Conservation (phyloP, 179 eudicot species). For the Carnegiea gigantea region DNA sequence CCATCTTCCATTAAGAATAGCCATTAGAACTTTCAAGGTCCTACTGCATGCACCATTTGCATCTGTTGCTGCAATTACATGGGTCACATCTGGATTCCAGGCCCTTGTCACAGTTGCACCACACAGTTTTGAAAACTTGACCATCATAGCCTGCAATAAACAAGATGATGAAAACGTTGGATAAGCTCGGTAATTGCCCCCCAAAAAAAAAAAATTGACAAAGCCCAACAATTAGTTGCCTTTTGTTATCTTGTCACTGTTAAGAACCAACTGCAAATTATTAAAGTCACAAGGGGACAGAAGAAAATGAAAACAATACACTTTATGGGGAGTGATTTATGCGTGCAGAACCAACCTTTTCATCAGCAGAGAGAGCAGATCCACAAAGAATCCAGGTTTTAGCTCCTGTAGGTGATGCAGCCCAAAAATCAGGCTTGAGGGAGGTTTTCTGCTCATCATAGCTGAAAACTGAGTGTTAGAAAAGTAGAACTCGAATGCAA, state of each 20-base stretch:
- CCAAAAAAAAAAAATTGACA: background rate
- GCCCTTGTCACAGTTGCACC: slow-evolving; percentile 69
- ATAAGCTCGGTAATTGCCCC: background rate
- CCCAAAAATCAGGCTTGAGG: slow-evolving; percentile 38
- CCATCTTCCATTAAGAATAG: slow-evolving; percentile 85
- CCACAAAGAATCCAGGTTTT: slow-evolving; percentile 76
- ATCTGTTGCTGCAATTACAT: slow-evolving; percentile 90
- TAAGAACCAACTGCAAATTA: background rate
- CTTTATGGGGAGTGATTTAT: background rate
- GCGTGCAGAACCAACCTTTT: slow-evolving; percentile 55
- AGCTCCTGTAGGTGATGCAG: slow-evolving; percentile 35
- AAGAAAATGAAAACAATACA: too few relatives aligned
- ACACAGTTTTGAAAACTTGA: slow-evolving; percentile 58
- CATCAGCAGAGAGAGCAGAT: slow-evolving; percentile 76
- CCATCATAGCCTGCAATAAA: slow-evolving; percentile 46
- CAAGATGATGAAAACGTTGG: background rate
- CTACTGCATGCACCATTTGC: slow-evolving; percentile 78
- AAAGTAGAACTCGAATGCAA: background rate
- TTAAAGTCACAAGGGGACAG: background rate
- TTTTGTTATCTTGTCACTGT: background rate
- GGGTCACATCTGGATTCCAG: slow-evolving; percentile 80
- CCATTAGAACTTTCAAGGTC: slow-evolving; percentile 87
- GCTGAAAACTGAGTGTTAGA: slow-evolving; percentile 20
- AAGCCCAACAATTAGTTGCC: background rate
- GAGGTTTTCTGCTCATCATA: slow-evolving; percentile 30